Evolutionary conservation across 1,284 basidiomycete genomes (phyloP), one percentile per base, ranked within the genome.

Genomic region (Ustilago crameri): DNA sequence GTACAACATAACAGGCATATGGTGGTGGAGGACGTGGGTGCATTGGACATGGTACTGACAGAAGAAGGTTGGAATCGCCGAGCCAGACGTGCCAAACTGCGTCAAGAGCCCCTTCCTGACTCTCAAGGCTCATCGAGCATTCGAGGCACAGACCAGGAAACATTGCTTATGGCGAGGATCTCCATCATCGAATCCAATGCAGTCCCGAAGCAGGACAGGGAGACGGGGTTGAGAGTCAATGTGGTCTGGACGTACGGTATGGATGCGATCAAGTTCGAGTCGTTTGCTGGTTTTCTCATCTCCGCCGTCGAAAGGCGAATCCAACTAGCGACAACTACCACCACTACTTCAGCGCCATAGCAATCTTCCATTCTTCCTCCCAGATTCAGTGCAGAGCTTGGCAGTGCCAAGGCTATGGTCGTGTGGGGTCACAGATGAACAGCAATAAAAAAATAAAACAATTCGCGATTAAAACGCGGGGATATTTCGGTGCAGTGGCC

Each of bases 251-350:
- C 46, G 2, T 68, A 46, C 15, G 70, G 70, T 27, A 20, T 38
- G 22, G 57, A 65, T 14, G 32, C 30, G 23, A 49, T 57, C 44
- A 57, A 48, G 40, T 73, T 64, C 49, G 70, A 73, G 38, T 64
- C 60, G 3, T 71, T 71, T 50, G 68, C 68, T 45, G 65, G 57
- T 53, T 64, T 59, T 22, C n/a, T 70, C 18, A 35, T 70, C 8
- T 46, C 51, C 17, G 56, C 61, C 3, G 26, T 70, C 15, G 61
- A 64, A 17, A 41, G 49, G 1, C 49, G 38, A 15, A 40, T 53
- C 1, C 35, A 41, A 17, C 40, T 32, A 27, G 20, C 9, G 17
- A 50, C 5, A 3, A n/a, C 22, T 7, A 20, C 5, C 18, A 40
- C 20, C 2, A 5, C 26, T 24, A 34, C 17, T 27, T 15, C 32